Conservation (phyloP, 2,329 filamentous ascomycete genomes). For the Colletotrichum viniferum region DNA sequence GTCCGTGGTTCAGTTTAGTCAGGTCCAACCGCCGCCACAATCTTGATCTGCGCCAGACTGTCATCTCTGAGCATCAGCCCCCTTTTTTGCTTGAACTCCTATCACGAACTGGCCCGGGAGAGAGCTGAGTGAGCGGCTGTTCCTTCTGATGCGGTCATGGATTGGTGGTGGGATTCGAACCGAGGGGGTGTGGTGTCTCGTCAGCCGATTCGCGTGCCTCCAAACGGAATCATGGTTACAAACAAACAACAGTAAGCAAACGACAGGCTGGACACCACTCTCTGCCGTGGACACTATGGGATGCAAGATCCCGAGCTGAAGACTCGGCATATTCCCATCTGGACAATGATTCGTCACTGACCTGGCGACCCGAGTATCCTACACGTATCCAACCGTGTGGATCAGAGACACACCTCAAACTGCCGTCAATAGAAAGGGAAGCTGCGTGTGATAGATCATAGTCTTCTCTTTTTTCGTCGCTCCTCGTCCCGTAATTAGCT, state of each 20-base stretch:
- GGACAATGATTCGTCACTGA: background rate
- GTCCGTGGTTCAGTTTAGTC: background rate
- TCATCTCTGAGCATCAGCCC: background rate
- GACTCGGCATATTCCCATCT: background rate
- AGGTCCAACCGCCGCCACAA: background rate
- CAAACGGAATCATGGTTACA: background rate
- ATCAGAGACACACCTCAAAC: background rate
- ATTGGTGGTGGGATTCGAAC: background rate
- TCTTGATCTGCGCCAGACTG: background rate
- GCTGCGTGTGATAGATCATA: conserved; percentile 9
- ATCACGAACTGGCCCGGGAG: background rate
- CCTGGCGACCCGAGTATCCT: background rate
- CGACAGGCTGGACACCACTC: background rate
- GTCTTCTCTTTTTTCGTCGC: conserved; percentile 6
- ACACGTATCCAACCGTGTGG: background rate
- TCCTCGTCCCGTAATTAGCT: conserved; percentile 16
- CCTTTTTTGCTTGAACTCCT: background rate
- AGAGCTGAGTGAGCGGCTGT: background rate
- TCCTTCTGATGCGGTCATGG: background rate
- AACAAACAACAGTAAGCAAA: background rate
- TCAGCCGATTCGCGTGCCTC: conserved; percentile 4
- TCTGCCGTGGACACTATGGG: background rate
- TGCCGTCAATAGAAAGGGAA: background rate
- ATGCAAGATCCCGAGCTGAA: background rate
- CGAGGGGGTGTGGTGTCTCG: background rate